These are phyloP conservation scores for Pyrenula aspistea DNA, from an alignment of 495 filamentous ascomycete genomes.

Conservation along the genomic window DNA sequence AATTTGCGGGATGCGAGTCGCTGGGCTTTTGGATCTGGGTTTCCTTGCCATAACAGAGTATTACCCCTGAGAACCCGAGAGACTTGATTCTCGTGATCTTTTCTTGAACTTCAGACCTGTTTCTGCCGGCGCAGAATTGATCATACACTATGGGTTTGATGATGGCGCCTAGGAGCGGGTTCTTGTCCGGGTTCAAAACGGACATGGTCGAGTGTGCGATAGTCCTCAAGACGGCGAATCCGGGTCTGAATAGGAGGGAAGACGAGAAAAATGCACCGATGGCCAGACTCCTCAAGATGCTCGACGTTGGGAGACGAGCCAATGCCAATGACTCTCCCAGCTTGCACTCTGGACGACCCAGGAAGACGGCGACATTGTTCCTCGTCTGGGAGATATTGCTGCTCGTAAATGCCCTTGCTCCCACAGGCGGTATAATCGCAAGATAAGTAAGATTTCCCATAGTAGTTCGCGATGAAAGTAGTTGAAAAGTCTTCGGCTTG, in stretches of 20 bases:
- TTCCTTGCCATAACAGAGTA: constrained; percentile 34
- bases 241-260: constrained; percentile 4
- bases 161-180: constrained; percentile 24
- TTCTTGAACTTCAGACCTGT: constrained; percentile 15
- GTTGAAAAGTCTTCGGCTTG: too few relatives aligned
- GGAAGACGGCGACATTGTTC: too few relatives aligned
- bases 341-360: too few relatives aligned
- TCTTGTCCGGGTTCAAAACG: constrained; percentile 31
- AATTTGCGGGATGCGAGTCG: constrained; percentile 9
- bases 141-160: constrained; percentile 34
- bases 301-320: too few relatives aligned
- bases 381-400: too few relatives aligned
- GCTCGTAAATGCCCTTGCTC: too few relatives aligned
- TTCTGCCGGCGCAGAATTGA: constrained; percentile 36
- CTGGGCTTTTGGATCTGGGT: constrained; percentile 26
- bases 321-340: too few relatives aligned
- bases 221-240: constrained; percentile 6
- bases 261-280: constrained; percentile 32
- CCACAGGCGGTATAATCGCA: too few relatives aligned
- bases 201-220: too few relatives aligned
- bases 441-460: too few relatives aligned
- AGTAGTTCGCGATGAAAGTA: too few relatives aligned
- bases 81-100: constrained; percentile 24
- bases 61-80: constrained; percentile 31
- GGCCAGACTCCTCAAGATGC: constrained; percentile 3